A percentile compares a stretch with the other conserved stretches of the same genome.
phyloP scores from a whole-genome alignment of 1,284 basidiomycete genomes.

The Microbotryum lychnidis-dioicae region DNA sequence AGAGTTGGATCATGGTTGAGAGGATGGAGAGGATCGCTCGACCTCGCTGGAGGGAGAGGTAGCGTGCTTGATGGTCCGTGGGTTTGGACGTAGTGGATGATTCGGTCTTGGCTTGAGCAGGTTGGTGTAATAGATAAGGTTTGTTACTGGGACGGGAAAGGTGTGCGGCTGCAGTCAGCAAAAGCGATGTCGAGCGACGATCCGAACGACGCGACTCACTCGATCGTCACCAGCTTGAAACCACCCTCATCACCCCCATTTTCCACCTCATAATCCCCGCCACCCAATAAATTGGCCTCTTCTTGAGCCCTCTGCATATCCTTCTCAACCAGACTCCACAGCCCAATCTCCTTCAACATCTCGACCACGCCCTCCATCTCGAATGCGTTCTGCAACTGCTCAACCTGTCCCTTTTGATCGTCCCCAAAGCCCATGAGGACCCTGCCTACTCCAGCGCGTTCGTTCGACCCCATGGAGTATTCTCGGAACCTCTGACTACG shows the following conservation, averaged over 20 bases:
- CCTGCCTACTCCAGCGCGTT: not conserved
- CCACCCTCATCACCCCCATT: not conserved
- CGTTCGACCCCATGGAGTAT: not conserved
- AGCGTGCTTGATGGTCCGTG: not conserved
- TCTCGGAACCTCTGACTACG: no score
- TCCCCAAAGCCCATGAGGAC: not conserved
- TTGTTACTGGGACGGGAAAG: constrained; percentile 7
- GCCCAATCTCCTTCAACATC: constrained; percentile 9
- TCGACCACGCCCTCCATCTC: constrained; percentile 10
- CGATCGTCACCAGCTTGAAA: constrained; percentile 19
- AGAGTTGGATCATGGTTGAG: constrained; percentile 23
- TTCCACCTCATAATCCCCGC: not conserved
- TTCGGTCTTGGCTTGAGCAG: not conserved
- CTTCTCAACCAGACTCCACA: constrained; percentile 17
- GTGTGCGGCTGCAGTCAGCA: not conserved
- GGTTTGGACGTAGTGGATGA: not conserved
- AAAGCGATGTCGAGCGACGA: not conserved
- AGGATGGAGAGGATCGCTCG: constrained; percentile 13
- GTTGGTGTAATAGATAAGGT: constrained; percentile 22
- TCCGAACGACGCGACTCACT: constrained; percentile 7
- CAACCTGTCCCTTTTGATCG: not conserved
- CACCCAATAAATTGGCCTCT: not conserved
- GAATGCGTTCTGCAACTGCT: constrained; percentile 2
- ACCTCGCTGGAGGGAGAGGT: constrained; percentile 10
- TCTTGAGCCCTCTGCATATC: not conserved